Percentiles rank a stretch among this genome's conserved stretches.
These are phyloP conservation scores for Luffa acutangula DNA, from an alignment of 306 rosid genomes.

Conservation along the genomic window DNA sequence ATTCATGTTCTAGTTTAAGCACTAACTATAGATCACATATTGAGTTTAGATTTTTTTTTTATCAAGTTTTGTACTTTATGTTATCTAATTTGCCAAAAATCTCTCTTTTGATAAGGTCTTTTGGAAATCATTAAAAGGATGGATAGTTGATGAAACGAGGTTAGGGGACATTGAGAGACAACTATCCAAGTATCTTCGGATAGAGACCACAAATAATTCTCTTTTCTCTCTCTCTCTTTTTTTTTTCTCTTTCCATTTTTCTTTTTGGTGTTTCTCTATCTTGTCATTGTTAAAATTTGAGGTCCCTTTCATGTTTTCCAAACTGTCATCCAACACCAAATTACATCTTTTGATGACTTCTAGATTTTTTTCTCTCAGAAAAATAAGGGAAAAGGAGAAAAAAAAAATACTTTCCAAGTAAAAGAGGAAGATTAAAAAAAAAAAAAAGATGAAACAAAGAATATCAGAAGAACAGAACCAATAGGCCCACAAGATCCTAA, in stretches of 20 bases:
- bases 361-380: background rate
- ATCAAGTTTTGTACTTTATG: background rate
- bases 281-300: background rate
- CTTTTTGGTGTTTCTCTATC: background rate
- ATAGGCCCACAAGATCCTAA: background rate
- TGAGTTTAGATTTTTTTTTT: background rate
- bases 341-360: background rate
- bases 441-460: background rate
- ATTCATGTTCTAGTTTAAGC: background rate
- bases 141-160: background rate
- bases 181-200: background rate
- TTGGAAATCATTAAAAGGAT: background rate
- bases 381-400: too few relatives aligned
- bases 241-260: background rate
- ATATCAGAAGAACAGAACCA: background rate
- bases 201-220: background rate
- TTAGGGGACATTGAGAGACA: background rate
- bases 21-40: background rate
- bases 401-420: background rate
- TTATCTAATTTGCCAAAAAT: background rate
- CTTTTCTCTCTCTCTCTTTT: background rate
- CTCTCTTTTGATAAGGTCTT: background rate
- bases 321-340: constrained; percentile 1
- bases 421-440: background rate
- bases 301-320: background rate